Conservation (phyloP, 208 protist species). For the Crithidia brevicula region DNA sequence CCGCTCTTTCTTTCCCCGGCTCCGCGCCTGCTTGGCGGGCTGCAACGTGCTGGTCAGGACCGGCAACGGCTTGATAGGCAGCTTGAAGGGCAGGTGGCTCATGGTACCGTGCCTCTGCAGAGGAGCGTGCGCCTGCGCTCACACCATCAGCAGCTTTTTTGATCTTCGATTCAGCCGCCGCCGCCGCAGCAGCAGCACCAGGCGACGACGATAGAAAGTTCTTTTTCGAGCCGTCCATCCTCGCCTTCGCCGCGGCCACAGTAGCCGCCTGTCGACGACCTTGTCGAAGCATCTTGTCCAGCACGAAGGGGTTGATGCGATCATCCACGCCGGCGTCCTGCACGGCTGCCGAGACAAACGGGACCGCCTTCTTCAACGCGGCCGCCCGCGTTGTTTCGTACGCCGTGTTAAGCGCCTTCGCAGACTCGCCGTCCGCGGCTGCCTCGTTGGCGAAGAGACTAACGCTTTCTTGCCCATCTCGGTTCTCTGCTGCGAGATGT, state of each 20-base stretch:
- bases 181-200: not conserved
- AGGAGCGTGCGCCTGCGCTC: not conserved
- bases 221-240: not conserved
- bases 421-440: not conserved
- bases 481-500: slow-evolving; percentile 2
- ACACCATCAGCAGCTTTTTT: not conserved
- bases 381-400: not conserved
- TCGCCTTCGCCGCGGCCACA: slow-evolving; percentile 2
- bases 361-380: slow-evolving; percentile 1
- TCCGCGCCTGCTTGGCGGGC: too few species aligned
- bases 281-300: slow-evolving; percentile 27
- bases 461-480: not conserved
- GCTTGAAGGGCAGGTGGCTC: slow-evolving; percentile 25
- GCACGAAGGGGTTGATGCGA: slow-evolving; percentile 23
- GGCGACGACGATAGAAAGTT: too few species aligned
- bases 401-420: not conserved
- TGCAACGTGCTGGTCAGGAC: too few species aligned
- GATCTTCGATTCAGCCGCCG: not conserved
- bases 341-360: slow-evolving; percentile 27
- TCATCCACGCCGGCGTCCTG: slow-evolving; percentile 30
- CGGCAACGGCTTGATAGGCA: slow-evolving; percentile 12
- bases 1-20: too few species aligned
- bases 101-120: slow-evolving; percentile 20
- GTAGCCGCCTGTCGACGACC: slow-evolving; percentile 6
- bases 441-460: not conserved